Evolutionary conservation across 768 basidiomycete species (phyloP).

Genomic region (Imleria badia): DNA sequence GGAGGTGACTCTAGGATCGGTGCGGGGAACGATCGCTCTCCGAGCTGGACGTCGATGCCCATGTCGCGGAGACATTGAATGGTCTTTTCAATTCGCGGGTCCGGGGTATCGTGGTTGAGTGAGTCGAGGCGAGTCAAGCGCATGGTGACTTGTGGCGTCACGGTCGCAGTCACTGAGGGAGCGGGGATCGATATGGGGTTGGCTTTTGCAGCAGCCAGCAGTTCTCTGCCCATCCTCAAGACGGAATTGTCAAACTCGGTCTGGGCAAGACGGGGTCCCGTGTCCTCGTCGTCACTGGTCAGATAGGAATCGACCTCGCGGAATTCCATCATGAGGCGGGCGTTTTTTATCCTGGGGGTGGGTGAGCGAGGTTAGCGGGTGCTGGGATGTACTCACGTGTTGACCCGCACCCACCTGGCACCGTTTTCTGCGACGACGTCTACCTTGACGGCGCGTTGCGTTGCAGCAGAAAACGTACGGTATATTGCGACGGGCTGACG

Average conservation of each 20-base stretch:
- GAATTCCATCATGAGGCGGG: constrained; percentile 76
- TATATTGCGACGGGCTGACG: constrained; percentile 60
- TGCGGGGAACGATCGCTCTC: constrained; percentile 43
- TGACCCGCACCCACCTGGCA: constrained; percentile 77
- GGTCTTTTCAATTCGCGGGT: constrained; percentile 62
- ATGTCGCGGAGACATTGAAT: constrained; percentile 54
- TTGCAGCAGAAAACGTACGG: constrained; percentile 42
- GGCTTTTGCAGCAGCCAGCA: constrained; percentile 61
- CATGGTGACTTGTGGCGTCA: constrained; percentile 50
- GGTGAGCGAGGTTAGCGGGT: not conserved
- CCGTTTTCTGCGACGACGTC: constrained; percentile 81
- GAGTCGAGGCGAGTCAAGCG: constrained; percentile 72
- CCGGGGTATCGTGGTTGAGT: constrained; percentile 31
- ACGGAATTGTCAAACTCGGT: constrained; percentile 70
- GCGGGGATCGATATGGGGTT: constrained; percentile 45
- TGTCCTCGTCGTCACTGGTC: constrained; percentile 44
- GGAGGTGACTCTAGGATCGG: not conserved
- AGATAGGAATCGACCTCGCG: constrained; percentile 82
- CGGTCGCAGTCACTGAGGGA: constrained; percentile 10
- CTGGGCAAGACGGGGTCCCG: constrained; percentile 44
- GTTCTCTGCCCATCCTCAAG: constrained; percentile 64
- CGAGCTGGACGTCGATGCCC: constrained; percentile 68
- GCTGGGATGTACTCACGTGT: constrained; percentile 60
- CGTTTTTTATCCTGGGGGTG: constrained; percentile 68
- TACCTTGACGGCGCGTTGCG: constrained; percentile 52